Base-by-base conservation (phyloP, 202 grass and related monocot species). In the Carex arenaria region DNA sequence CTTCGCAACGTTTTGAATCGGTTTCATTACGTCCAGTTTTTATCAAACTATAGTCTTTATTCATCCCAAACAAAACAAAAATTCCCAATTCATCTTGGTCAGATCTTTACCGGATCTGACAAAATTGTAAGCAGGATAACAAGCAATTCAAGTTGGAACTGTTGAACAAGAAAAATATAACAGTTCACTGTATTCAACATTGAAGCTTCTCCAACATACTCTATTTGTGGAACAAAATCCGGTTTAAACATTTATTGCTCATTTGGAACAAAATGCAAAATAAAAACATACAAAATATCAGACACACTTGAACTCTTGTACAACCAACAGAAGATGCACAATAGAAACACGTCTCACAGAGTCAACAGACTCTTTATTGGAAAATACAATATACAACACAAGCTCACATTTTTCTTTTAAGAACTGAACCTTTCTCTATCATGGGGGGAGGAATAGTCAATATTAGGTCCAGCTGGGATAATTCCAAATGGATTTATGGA, bases 391-490 rank as follows among this genome's bases (percentile, higher is more conserved):
- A 51, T 71, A 84, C 49, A 61, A 59, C 51, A 60, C 3, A 38
- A 14, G 43, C 22, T 66, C 55, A 10, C 36, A 47, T 42, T 2
- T 2, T 20, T 80, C 13, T 10, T 67, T 84, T 55, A 86, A 10
- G 84, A 63, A 15, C 20, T 7, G 80, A 95, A 88, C 85, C 69
- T 95, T 54, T 91, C 89, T 73, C 92, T 91, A 71, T 98, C 90
- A 31, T 98, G 92, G 14, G 90, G 90, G 38, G 95, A 85, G 52
- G 72, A 89, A 72, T 95, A 98, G 38, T 98, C 85, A 66, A 95
- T 83, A 64, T 87, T 86, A 64, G 95, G 90, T 10, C 95, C 92
- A 14, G 66, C 78, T 1, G 95, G 95, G 84, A 98, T 86, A 68
- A 98, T 91, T 52, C 90, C 61, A 18, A 81, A 94, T 4, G 92